These are phyloP conservation scores for Spergularia azorica DNA, from an alignment of 179 eudicot genomes.

Conservation along the genomic window DNA sequence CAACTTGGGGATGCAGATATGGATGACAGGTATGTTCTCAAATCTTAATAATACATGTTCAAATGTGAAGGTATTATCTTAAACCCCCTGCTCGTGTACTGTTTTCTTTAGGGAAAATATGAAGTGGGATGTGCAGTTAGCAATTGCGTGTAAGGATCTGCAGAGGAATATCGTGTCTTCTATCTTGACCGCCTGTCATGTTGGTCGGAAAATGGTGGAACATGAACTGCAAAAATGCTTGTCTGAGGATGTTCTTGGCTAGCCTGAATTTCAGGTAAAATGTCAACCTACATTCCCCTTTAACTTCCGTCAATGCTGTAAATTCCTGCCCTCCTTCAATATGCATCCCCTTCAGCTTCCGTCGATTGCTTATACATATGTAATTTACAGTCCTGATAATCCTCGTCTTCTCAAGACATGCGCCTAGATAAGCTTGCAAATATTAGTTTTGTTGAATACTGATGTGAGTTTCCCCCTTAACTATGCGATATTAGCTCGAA, in stretches of 20 bases:
- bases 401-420: not conserved
- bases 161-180: slow-evolving; percentile 68
- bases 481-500: not conserved
- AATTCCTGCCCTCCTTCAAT: not conserved
- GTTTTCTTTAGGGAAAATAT: slow-evolving; percentile 29
- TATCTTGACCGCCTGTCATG: slow-evolving; percentile 50
- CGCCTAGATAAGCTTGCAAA: not conserved
- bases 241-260: slow-evolving; percentile 29
- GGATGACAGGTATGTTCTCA: slow-evolving; percentile 55
- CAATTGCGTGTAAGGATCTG: slow-evolving; percentile 54
- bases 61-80: not conserved
- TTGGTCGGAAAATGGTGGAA: slow-evolving; percentile 52
- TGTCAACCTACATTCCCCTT: not conserved
- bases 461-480: not conserved
- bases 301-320: not conserved
- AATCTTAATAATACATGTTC: slow-evolving; percentile 14
- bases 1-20: slow-evolving; percentile 42
- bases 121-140: slow-evolving; percentile 79
- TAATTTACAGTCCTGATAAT: not conserved
- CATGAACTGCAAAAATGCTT: slow-evolving; percentile 35
- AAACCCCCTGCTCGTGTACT: not conserved
- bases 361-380: not conserved
- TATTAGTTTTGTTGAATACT: no score
- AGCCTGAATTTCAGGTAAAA: slow-evolving; percentile 18
- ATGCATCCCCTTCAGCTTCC: not conserved